Evolutionary conservation across 164 flowering plant species (phyloP), one percentile per base, ranked within the genome.

Genomic region (Annona cherimola): DNA sequence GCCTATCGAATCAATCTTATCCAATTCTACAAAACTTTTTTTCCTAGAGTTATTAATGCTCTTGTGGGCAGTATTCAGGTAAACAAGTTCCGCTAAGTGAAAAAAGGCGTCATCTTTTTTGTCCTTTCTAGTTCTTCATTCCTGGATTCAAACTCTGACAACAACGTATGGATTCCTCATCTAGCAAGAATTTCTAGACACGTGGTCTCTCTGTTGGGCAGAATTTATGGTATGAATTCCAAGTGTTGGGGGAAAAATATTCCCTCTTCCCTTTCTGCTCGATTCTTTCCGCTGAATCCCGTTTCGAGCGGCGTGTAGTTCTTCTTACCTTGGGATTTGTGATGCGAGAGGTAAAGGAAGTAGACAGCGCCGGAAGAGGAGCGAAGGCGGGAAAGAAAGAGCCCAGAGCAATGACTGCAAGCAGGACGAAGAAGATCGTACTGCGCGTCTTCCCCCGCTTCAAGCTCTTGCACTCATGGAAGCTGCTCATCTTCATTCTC

Each of bases 341-440:
- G 40, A 14, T 70, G 68, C 18, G 79, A 67, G 79, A 64, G 54
- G 69, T 42, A 41, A 50, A 50, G 59, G 76, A 68, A 7, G 76
- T 69, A 70, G 86, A 69, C 63, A 82, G 78, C 55, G 86, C 77
- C 74, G 94, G 90, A 42, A 85, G 84, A 64, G 84, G 86, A 66
- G 87, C 86, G 66, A 80, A 82, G 69, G 75, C 81, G 8, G 87
- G 83, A 67, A 82, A 71, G 65, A 81, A 79, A 50, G 77, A 76
- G 12, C 62, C 70, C 67, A 86, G 74, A 19, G 79, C 81, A n/a
- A 46, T 68, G 67, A 84, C 8, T 50, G 67, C 18, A 14, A 82
- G 68, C 43, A 86, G 66, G 57, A 76, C 76, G 72, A 86, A 19
- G 71, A 86, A 44, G 62, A 80, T 64, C 43, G 61, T 61, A n/a